Evolutionary conservation across 1,284 basidiomycete species (phyloP).

Genomic region (Kalmanozyma brasiliensis): DNA sequence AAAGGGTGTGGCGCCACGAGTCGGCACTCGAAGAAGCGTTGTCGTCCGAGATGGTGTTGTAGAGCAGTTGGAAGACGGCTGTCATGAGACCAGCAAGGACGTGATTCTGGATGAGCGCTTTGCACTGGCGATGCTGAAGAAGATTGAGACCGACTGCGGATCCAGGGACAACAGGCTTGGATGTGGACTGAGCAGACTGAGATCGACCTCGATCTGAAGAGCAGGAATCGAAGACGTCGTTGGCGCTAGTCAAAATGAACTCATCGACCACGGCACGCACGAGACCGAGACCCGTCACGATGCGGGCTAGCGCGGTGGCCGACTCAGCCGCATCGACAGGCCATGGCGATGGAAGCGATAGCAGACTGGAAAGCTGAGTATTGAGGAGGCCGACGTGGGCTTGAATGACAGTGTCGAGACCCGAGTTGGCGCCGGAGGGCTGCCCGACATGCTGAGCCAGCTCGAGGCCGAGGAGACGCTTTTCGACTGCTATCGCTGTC

Average conservation of each 20-base stretch:
- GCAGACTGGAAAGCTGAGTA: conserved; percentile 34
- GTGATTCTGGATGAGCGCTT: conserved; percentile 48
- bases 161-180: conserved; percentile 36
- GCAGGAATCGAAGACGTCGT: conserved; percentile 34
- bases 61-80: conserved; percentile 45
- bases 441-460: conserved; percentile 44
- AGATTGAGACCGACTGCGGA: conserved; percentile 49
- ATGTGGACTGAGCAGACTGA: conserved; percentile 12
- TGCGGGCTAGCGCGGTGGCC: conserved; percentile 16
- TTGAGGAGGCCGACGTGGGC: conserved; percentile 41
- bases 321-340: conserved; percentile 32
- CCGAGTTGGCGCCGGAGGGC: conserved; percentile 14
- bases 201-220: conserved; percentile 19
- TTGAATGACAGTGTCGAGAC: conserved; percentile 24
- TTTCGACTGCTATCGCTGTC: conserved; percentile 50
- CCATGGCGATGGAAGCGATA: conserved; percentile 41
- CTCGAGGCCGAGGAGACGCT: conserved; percentile 50
- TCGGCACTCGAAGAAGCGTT: conserved; percentile 8
- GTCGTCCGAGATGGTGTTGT: conserved; percentile 40
- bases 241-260: conserved; percentile 45
- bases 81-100: conserved; percentile 50
- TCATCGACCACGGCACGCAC: conserved; percentile 47
- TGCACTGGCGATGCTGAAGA: conserved; percentile 57
- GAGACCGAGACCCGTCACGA: conserved; percentile 45
- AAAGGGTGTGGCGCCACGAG: conserved; percentile 29